A percentile compares a stretch with the other conserved stretches of the same genome.
Conservation (phyloP, 1,284 basidiomycete genomes). For the Puccinia novopanici region DNA sequence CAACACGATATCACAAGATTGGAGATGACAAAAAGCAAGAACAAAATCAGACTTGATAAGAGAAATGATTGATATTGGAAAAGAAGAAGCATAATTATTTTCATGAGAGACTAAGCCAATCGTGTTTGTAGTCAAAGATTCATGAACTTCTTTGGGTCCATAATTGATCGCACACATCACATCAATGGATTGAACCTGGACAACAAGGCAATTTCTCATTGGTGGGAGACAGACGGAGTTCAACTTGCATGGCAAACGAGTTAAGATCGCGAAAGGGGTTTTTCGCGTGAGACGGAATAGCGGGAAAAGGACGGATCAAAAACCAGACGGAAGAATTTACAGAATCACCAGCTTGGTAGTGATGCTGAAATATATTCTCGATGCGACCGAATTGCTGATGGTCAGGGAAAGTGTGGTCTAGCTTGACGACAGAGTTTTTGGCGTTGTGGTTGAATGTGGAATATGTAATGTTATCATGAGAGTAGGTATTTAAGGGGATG, state of each 20-base stretch:
- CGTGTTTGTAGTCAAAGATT: neutral
- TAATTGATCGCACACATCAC: neutral
- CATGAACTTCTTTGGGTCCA: neutral
- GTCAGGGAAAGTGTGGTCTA: neutral
- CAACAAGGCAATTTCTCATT: too few relatives aligned
- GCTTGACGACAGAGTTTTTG: neutral
- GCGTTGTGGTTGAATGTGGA: constrained; percentile 10
- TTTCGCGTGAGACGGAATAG: too few relatives aligned
- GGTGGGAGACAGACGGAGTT: too few relatives aligned
- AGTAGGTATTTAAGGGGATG: neutral
- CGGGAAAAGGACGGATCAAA: too few relatives aligned
- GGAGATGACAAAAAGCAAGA: too few relatives aligned
- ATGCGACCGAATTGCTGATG: neutral
- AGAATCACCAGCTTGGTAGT: neutral
- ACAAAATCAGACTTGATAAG: too few relatives aligned
- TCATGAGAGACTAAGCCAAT: neutral
- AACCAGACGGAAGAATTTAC: neutral
- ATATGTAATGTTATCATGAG: neutral
- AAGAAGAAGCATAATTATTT: too few relatives aligned
- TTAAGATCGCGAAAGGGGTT: too few relatives aligned
- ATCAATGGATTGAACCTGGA: neutral
- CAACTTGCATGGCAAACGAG: too few relatives aligned
- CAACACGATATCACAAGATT: too few relatives aligned
- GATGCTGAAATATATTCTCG: neutral
- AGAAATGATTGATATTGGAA: too few relatives aligned